phyloP scores from a whole-genome alignment of 140 eudicot genomes.

The Ambrosia hybrid region DNA sequence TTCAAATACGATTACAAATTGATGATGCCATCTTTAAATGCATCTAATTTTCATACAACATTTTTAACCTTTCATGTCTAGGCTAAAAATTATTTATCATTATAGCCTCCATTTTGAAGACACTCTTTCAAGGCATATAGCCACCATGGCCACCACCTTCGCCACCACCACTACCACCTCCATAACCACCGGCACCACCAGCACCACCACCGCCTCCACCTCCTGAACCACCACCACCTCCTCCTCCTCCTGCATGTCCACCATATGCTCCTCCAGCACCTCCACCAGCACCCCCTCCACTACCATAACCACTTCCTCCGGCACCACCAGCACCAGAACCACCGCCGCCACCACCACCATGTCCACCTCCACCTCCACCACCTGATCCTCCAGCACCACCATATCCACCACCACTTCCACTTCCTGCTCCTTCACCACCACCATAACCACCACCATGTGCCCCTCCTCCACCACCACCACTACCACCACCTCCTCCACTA shows the following conservation, averaged over 20 bases:
- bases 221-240: conserved; percentile 40
- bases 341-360: conserved; percentile 38
- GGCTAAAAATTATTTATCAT: conserved; percentile 29
- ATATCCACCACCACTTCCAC: conserved; percentile 38
- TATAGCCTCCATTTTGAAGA: conserved; percentile 1
- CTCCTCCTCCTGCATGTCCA: conserved; percentile 37
- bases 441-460: conserved; percentile 46
- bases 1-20: too few species aligned
- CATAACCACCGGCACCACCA: conserved; percentile 31
- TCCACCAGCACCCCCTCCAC: conserved; percentile 42
- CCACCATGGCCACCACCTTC: conserved; percentile 44
- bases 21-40: conserved; percentile 11
- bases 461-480: conserved; percentile 47
- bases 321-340: conserved; percentile 43
- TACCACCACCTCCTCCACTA: conserved; percentile 33
- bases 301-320: conserved; percentile 43
- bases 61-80: conserved; percentile 5
- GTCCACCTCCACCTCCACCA: conserved; percentile 47
- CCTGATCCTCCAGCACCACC: conserved; percentile 45
- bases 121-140: conserved; percentile 28
- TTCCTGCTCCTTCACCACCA: conserved; percentile 39
- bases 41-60: conserved; percentile 14
- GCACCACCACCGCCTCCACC: conserved; percentile 42
- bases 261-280: conserved; percentile 44
- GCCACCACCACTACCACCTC: conserved; percentile 38